phyloP scores from a whole-genome alignment of 148 eudicot genomes.

The Cornus controversa region DNA sequence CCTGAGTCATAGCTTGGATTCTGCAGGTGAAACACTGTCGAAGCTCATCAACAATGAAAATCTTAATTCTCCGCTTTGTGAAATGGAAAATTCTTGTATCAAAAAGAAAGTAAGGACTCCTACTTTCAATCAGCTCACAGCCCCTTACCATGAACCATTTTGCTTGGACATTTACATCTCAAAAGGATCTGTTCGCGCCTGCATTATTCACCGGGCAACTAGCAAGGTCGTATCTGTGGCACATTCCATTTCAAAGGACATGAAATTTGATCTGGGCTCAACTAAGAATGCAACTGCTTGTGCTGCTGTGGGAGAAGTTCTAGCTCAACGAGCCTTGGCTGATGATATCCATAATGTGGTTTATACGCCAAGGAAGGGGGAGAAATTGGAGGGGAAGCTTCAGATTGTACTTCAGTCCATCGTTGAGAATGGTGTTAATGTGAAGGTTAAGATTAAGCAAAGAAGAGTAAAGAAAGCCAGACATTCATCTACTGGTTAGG shows the following conservation, averaged over 20 bases:
- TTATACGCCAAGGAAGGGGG: constrained; percentile 76
- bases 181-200: constrained; percentile 84
- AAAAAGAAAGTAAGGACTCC: constrained; percentile 60
- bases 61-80: constrained; percentile 16
- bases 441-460: constrained; percentile 73
- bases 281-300: constrained; percentile 61
- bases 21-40: constrained; percentile 23
- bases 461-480: constrained; percentile 43
- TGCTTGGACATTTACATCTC: constrained; percentile 79
- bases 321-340: constrained; percentile 80
- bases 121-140: constrained; percentile 85
- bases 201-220: constrained; percentile 82
- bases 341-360: constrained; percentile 86
- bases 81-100: not conserved
- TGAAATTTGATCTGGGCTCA: constrained; percentile 77
- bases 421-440: constrained; percentile 56
- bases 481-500: not conserved
- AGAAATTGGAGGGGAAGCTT: constrained; percentile 79
- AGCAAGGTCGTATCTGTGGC: constrained; percentile 94
- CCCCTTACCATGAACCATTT: constrained; percentile 90
- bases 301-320: constrained; percentile 62
- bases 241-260: constrained; percentile 91
- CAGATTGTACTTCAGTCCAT: constrained; percentile 65
- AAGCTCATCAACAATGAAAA: constrained; percentile 30
- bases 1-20: constrained; percentile 1